Evolutionary conservation across 2,329 filamentous ascomycete species (phyloP), one percentile per base, ranked within the genome.

Genomic region (Chaetomium sp.): DNA sequence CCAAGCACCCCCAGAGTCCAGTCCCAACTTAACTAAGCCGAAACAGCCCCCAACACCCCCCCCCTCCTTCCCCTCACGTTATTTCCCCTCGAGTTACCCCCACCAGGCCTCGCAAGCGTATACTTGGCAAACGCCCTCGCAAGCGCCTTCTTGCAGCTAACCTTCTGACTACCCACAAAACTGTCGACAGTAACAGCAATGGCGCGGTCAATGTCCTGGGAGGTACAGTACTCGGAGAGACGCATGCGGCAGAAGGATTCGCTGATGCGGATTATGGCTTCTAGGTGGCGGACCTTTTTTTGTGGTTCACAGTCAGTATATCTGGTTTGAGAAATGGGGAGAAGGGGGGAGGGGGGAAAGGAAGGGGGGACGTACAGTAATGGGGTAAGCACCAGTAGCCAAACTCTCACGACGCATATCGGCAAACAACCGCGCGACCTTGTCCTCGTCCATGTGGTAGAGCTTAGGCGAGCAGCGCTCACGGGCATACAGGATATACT

Each of bases 231-330:
- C 63, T 99, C 94, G 0, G 89, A 94, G n/a, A 99, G 78, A 11
- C 94, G 87, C 94, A 99, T 99, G 68, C 95, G 92, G 72, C 89
- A 95, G 75, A 99, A 99, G 0, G 91, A 76, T 71, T 99, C 94
- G 55, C 86, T 86, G 67, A 95, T 95, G 68, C 94, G 89, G 76
- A 99, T 95, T 67, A 97, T 96, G 60, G 92, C 92, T 79, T 99
- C 94, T 37, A 99, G 78, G 75, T 99, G 94, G 77, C 94, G 91
- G 62, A 96, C 89, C 91, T 96, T 2, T 27, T 27, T 27, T 27
- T 6, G 47, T 14, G 36, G 53, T 3, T 41, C 7, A 33, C 34
- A 1, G 10, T 49, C 49, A 34, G 36, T 46, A 6, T 41, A 35
- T n/a, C 27, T 14, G 33, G 0, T 8, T 35, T n/a, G 33, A 37